Percentiles rank a stretch among this genome's conserved stretches.
Evolutionary conservation across 495 filamentous ascomycete genomes (phyloP).

Genomic region (Wilcoxina mikolae): DNA sequence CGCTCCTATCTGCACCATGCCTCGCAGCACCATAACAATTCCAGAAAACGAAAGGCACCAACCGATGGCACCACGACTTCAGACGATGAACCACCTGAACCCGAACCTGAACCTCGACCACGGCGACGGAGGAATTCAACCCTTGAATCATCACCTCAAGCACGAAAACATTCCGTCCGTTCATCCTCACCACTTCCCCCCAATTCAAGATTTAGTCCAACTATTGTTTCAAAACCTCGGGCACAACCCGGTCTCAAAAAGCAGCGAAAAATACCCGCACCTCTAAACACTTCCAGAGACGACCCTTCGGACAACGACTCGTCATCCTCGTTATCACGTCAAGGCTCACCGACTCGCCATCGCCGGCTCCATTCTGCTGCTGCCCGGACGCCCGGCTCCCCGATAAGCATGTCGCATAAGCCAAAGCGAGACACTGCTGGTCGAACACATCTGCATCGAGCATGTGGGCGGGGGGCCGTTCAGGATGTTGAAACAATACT

Average conservation of each 20-base stretch:
- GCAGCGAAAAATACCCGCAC: constrained; percentile 21
- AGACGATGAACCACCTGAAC: constrained; percentile 17
- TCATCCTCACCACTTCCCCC: constrained; percentile 24
- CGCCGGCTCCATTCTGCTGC: constrained; percentile 15
- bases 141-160: constrained; percentile 8
- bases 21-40: not conserved
- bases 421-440: constrained; percentile 27
- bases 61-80: constrained; percentile 15
- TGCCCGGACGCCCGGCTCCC: constrained; percentile 23
- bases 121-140: constrained; percentile 18
- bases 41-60: constrained; percentile 12
- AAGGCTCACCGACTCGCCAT: constrained; percentile 16
- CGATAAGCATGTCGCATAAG: constrained; percentile 26
- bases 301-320: constrained; percentile 14
- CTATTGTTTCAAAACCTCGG: constrained; percentile 14
- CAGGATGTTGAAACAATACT: constrained; percentile 29
- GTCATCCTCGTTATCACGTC: constrained; percentile 22
- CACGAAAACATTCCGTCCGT: constrained; percentile 8
- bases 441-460: constrained; percentile 26
- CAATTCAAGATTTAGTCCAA: constrained; percentile 18
- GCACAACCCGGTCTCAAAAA: constrained; percentile 12
- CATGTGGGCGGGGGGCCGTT: constrained; percentile 23
- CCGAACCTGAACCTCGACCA: not conserved
- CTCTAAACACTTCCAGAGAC: constrained; percentile 4
- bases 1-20: not conserved